Evolutionary conservation across 2,329 filamentous ascomycete species (phyloP).

Genomic region (Colletotrichum sp.): DNA sequence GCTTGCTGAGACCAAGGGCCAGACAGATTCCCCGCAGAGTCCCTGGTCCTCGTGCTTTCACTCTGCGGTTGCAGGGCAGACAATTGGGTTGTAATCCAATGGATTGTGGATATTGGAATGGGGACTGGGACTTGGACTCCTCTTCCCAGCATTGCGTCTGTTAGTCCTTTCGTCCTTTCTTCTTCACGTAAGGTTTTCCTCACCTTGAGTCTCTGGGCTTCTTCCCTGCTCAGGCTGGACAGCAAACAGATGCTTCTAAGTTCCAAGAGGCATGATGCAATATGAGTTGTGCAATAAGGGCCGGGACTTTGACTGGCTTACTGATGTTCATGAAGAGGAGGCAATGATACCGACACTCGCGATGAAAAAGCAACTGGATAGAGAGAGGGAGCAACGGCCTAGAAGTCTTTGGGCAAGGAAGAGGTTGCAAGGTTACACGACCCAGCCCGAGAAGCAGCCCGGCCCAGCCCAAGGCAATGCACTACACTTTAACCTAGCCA

Average conservation of each 20-base stretch:
- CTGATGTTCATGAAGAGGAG: background rate
- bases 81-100: background rate
- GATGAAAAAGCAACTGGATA: background rate
- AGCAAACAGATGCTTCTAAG: background rate
- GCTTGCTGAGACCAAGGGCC: background rate
- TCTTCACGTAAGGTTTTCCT: constrained; percentile 1
- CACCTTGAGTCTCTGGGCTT: background rate
- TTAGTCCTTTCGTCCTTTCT: constrained; percentile 3
- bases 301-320: background rate
- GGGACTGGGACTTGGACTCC: background rate
- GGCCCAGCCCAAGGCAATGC: background rate
- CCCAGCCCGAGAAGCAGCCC: background rate
- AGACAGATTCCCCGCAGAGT: background rate
- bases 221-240: background rate
- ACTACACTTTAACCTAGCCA: background rate
- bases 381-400: background rate
- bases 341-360: background rate
- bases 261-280: background rate
- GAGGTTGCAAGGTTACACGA: background rate
- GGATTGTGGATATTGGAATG: background rate
- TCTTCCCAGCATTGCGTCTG: background rate
- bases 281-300: background rate
- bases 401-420: background rate
- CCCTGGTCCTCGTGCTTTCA: background rate
- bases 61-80: background rate